A percentile compares a stretch with the other conserved stretches of the same genome.
Conservation (phyloP, 2,329 filamentous ascomycete species). For the Xylariaceae sp. region DNA sequence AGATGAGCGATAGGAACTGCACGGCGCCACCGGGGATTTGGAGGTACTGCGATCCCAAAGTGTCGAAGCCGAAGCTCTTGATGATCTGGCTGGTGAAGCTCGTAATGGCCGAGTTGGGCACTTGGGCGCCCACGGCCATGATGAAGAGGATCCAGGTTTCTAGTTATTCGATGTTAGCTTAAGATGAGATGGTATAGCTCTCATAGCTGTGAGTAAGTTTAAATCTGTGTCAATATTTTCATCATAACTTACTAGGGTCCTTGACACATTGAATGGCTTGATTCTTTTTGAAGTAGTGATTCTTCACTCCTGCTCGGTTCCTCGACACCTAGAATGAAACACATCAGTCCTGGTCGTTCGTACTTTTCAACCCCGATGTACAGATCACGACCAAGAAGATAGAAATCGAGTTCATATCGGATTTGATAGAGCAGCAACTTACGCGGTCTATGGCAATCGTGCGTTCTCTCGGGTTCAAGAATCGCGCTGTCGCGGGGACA, state of each 20-base stretch:
- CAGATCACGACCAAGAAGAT: too few relatives aligned
- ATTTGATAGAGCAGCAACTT: slow-evolving; percentile 6
- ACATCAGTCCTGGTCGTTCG: background rate
- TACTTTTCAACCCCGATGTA: background rate
- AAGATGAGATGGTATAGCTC: background rate
- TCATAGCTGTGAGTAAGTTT: background rate
- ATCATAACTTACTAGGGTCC: slow-evolving; percentile 46
- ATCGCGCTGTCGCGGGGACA: slow-evolving; percentile 66
- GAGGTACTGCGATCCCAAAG: slow-evolving; percentile 61
- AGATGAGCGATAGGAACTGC: slow-evolving; percentile 60
- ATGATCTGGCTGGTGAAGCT: slow-evolving; percentile 46
- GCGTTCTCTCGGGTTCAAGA: slow-evolving; percentile 63
- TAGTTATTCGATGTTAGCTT: slow-evolving; percentile 37
- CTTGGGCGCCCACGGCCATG: slow-evolving; percentile 59
- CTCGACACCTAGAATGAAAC: slow-evolving; percentile 45
- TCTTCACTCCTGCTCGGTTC: slow-evolving; percentile 62
- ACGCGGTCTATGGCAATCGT: slow-evolving; percentile 58
- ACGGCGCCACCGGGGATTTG: slow-evolving; percentile 66
- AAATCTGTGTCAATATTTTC: background rate
- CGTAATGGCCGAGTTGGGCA: slow-evolving; percentile 63
- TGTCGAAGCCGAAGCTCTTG: slow-evolving; percentile 48
- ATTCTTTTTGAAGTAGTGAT: slow-evolving; percentile 54
- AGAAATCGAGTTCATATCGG: too few relatives aligned
- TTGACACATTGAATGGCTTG: slow-evolving; percentile 54
- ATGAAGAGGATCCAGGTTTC: slow-evolving; percentile 63